Base-by-base conservation (phyloP, 2,329 filamentous ascomycete species). In the Stachybotrys elegans region DNA sequence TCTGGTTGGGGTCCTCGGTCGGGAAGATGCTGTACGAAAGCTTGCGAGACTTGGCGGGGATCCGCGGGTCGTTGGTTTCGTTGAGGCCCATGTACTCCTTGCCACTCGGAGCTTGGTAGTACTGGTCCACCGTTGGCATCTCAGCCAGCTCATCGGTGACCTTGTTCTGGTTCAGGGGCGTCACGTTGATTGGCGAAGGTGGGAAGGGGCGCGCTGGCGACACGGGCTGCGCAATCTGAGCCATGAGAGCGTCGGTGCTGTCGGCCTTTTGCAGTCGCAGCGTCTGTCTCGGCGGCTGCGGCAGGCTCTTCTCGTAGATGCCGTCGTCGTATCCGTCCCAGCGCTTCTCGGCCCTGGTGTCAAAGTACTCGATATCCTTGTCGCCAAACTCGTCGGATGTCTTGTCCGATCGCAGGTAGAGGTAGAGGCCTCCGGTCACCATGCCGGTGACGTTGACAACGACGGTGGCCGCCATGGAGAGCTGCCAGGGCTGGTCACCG, bases 391-490 rank as follows among this genome's bases (percentile, higher is more conserved):
- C 76, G 76, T 12, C 75, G 72, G 12, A 75, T 8, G 31, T 70
- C 13, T 74, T 78, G 50, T 79, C 83, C 4, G 81, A 80, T 50
- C 83, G 76, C 40, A 88, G 69, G 53, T 86, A 83, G 8, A 87
- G 66, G 52, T 86, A 83, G 20, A 86, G 70, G 14, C 81, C 75
- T 4, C 82, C 80, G 14, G 78, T 82, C 58, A 82, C 71, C 14
- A 87, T 64, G 3, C 83, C 84, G 0, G 82, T 81, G 3, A 84
- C 69, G 55, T 86, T 86, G 14, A 81, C 70, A 3, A 82, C 78
- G 6, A 87, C 78, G 14, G 81, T 77, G 21, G 81, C 79, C 32
- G 85, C 75, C 70, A 84, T 80, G 3, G 79, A 72, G 4, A 83
- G 64, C 46, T 60, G 75, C 36, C 76, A 65, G 11, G 71, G 68